Base-by-base conservation (phyloP, 169 alveolate genomes). In the Cyclospora cayetanensis region DNA sequence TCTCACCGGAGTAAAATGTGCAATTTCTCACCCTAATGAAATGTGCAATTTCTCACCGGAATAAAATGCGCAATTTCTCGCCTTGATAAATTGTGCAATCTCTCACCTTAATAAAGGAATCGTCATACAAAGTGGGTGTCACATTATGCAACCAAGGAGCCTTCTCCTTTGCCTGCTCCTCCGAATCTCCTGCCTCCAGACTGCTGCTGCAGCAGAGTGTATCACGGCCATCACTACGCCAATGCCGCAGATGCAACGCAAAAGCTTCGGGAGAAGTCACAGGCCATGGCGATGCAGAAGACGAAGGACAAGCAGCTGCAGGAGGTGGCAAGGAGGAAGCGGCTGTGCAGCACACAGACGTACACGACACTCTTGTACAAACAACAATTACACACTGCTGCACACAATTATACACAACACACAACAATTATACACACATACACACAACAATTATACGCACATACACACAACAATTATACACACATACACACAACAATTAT, bases 161-260 rank as follows among this genome's bases (percentile, higher is more conserved):
- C 46, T 70, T 70, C 9, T 31, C 20, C 46, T 29, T 18, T 7
- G 83, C 83, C 46, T 34, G 35, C 22, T 31, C 27, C 29, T 29
- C 55, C 2, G 83, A 35, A 53, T 70, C 83, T 29, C 83, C 83
- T 35, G 4, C 29, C 9, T 35, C 55, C 83, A 70, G 27, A 25
- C 29, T 70, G 83, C 83, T 70, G 83, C 50, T 70, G 83, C 83
- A 7, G 83, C 83, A 70, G 29, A 70, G 83, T 9, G 83, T 70
- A 15, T 70, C 29, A 27, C 31, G 83, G 37, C 83, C 83, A 53
- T 70, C 53, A 53, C 83, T 70, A 27, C 83, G 25, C 83, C 83
- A 70, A 11, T 53, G 83, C 50, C 83, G 50, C 55, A 70, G 83
- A 31, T 70, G 83, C 83, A 70, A 53, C 83, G 53, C 83, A 20